Evolutionary conservation across 2,329 filamentous ascomycete species (phyloP), one percentile per base, ranked within the genome.

Genomic region (Bipolaris zeicola): DNA sequence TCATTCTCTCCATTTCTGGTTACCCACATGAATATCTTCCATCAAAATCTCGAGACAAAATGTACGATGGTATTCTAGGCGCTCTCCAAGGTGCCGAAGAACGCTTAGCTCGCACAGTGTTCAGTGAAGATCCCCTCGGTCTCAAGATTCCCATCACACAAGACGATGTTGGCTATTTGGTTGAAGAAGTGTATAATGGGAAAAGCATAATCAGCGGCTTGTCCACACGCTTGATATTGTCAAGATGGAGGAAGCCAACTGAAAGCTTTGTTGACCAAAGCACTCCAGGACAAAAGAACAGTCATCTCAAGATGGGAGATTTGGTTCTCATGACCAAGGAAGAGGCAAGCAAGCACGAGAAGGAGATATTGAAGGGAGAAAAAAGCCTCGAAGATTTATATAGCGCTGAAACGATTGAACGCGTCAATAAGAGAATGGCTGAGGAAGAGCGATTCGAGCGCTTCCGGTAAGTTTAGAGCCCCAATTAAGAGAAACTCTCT

Each of bases 241-340:
- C 90, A 14, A 83, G 94, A 53, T 99, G 95, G 95, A 80, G 82
- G 60, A 87, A 82, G 63, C 92, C 90, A 0, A 76, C 77, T 6
- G 76, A 75, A 24, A 83, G 83, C 22, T 90, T 86, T 62, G 80
- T 91, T 13, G 89, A 92, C 39, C 80, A 85, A 51, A 83, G 82
- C 31, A 85, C 86, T 38, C 83, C 87, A n/a, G 86, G 88, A 20
- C 93, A 98, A 74, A 96, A 90, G 70, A 87, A 83, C 43, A 88
- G 90, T n/a, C 84, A 82, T 2, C 65, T 98, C 4, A 76, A 81
- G 31, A 77, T 94, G 65, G 82, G 83, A 26, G 88, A 96, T 43
- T 72, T 97, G 58, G 92, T 96, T 0, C 90, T 90, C 67, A 91
- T 97, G 91, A 97, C 93, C 1, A 96, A 93, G 74, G 93, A 97